A percentile compares a stretch with the other conserved stretches of the same genome.
Conservation (phyloP, 306 rosid genomes). For the Cucurbita moschata region DNA sequence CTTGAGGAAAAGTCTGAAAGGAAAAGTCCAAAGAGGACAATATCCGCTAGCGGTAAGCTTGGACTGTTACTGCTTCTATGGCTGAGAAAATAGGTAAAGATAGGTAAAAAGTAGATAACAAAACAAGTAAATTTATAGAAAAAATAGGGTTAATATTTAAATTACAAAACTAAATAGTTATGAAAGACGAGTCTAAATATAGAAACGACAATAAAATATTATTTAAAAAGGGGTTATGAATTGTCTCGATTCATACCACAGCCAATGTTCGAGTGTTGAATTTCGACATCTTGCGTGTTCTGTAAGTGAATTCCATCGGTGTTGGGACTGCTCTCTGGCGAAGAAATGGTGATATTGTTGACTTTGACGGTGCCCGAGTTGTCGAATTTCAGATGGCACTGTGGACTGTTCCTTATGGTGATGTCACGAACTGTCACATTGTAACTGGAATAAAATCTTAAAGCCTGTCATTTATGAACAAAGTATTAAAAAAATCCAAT, state of each 20-base stretch:
- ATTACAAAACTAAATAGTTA: neutral
- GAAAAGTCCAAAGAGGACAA: too few relatives aligned
- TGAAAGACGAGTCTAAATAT: neutral
- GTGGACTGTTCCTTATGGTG: conserved; percentile 70
- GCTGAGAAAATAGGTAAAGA: too few relatives aligned
- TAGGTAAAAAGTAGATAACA: too few relatives aligned
- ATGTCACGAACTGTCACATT: conserved; percentile 42
- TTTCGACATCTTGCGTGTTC: conserved; percentile 67
- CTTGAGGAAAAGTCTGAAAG: too few relatives aligned
- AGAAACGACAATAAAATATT: neutral
- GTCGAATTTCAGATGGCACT: conserved; percentile 86
- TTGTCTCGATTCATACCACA: conserved; percentile 33
- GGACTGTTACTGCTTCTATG: too few relatives aligned
- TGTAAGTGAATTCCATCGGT: conserved; percentile 96
- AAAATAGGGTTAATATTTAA: too few relatives aligned
- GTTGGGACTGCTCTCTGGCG: conserved; percentile 74
- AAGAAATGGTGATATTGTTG: conserved; percentile 51
- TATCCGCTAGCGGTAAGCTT: too few relatives aligned
- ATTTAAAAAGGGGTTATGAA: neutral
- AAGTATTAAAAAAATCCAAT: neutral
- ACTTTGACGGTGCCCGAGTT: conserved; percentile 47
- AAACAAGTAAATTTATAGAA: too few relatives aligned
- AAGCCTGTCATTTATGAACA: conserved; percentile 34
- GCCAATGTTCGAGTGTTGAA: conserved; percentile 52
- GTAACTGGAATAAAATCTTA: conserved; percentile 67